Evolutionary conservation across 345 rosid species (phyloP).

Genomic region (Passiflora organensis): DNA sequence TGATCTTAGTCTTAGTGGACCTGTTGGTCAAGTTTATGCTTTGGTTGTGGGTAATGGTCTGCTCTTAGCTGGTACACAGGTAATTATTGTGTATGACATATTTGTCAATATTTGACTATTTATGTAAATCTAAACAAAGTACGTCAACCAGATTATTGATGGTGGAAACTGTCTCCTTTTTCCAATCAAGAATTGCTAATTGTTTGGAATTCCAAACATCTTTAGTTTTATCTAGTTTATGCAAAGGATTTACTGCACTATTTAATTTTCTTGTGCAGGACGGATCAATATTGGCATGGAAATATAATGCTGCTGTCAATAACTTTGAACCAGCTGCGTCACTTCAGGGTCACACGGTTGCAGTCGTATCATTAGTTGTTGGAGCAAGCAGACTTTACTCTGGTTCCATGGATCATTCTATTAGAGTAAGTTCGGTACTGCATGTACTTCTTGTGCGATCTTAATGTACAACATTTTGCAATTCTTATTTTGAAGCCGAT

Average conservation of each 20-base stretch:
- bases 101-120: neutral
- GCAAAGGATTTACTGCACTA: no score
- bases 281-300: conserved; percentile 84
- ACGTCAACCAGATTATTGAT: neutral
- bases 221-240: no score
- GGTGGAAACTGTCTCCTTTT: neutral
- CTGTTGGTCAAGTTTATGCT: conserved; percentile 90
- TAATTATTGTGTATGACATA: conserved; percentile 8
- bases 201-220: no score
- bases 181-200: neutral
- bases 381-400: conserved; percentile 93
- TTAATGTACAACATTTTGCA: conserved; percentile 3
- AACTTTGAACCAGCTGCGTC: conserved; percentile 86
- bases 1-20: conserved; percentile 79
- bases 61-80: conserved; percentile 93
- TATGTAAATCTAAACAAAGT: neutral
- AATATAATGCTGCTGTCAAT: conserved; percentile 55
- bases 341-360: conserved; percentile 54
- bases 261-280: conserved; percentile 48
- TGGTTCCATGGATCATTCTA: conserved; percentile 88
- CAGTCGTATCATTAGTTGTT: conserved; percentile 84
- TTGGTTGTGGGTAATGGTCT: conserved; percentile 77
- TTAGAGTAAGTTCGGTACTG: conserved; percentile 45
- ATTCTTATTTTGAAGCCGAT: neutral
- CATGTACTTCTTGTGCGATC: neutral